Conservation (phyloP, 495 filamentous ascomycete species). For the Coniosporium apollinis region DNA sequence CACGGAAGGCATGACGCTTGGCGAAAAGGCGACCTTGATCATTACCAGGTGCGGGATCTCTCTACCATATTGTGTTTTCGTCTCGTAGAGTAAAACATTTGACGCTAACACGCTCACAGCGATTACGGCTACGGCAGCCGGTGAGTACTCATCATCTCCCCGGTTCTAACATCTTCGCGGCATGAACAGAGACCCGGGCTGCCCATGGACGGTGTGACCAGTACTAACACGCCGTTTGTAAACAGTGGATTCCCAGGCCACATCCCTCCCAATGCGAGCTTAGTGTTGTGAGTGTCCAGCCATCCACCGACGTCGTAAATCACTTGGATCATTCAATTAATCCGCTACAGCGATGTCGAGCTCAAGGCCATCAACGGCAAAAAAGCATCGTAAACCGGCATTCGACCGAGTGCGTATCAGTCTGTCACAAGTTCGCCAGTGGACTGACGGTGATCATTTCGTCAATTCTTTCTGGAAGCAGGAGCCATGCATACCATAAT, state of each 20-base stretch:
- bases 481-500: too few species aligned
- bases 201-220: neutral
- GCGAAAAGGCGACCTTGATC: constrained; percentile 63
- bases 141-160: constrained; percentile 29
- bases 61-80: neutral
- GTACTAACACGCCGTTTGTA: neutral
- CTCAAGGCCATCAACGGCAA: constrained; percentile 26
- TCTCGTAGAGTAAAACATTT: neutral
- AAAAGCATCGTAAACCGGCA: constrained; percentile 10
- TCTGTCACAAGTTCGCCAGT: too few species aligned
- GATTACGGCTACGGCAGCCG: constrained; percentile 63
- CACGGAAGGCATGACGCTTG: constrained; percentile 61
- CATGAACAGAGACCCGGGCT: constrained; percentile 1
- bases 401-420: too few species aligned
- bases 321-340: neutral
- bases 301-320: constrained; percentile 1
- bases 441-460: too few species aligned
- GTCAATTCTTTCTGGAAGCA: too few species aligned
- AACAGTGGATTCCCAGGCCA: constrained; percentile 27
- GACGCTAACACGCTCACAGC: constrained; percentile 25
- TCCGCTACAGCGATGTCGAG: constrained; percentile 21
- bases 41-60: constrained; percentile 43
- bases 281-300: constrained; percentile 27
- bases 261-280: constrained; percentile 25
- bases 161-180: neutral